Evolutionary conservation across 2,329 filamentous ascomycete species (phyloP).

Genomic region (Pestalotiopsis sp.): DNA sequence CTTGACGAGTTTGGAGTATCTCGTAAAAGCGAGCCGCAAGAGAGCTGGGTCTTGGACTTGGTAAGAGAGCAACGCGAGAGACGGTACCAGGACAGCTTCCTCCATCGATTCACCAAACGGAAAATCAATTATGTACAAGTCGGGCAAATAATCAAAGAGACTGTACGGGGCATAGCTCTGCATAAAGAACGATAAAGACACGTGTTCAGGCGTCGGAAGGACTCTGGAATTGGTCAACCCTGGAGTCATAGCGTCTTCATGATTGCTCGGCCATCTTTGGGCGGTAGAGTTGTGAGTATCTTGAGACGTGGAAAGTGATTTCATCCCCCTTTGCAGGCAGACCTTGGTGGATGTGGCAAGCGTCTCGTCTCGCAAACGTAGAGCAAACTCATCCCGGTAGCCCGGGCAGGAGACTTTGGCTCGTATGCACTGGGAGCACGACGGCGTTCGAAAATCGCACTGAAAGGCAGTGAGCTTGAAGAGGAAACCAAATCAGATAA

Average conservation of each 20-base stretch:
- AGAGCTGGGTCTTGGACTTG: background rate
- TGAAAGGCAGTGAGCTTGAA: background rate
- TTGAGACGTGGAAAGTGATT: background rate
- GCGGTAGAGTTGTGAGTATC: background rate
- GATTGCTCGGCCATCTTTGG: background rate
- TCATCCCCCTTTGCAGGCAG: background rate
- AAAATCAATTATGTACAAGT: background rate
- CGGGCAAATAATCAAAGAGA: background rate
- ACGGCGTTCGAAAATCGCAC: background rate
- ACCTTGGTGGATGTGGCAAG: background rate
- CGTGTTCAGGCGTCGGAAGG: background rate
- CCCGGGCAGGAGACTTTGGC: background rate
- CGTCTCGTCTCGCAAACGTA: background rate
- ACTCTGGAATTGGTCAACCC: background rate
- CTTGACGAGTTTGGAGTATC: background rate
- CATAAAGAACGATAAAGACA: background rate
- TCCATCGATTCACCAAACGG: background rate
- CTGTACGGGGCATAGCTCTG: background rate
- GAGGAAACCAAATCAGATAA: background rate
- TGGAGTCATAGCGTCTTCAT: background rate
- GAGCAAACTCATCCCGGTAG: background rate
- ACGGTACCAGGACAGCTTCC: background rate
- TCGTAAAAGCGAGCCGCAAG: background rate
- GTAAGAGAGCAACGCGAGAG: background rate
- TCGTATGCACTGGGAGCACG: background rate